Evolutionary conservation across 208 protist species (phyloP).

Genomic region (Vickermania spadyakhi): DNA sequence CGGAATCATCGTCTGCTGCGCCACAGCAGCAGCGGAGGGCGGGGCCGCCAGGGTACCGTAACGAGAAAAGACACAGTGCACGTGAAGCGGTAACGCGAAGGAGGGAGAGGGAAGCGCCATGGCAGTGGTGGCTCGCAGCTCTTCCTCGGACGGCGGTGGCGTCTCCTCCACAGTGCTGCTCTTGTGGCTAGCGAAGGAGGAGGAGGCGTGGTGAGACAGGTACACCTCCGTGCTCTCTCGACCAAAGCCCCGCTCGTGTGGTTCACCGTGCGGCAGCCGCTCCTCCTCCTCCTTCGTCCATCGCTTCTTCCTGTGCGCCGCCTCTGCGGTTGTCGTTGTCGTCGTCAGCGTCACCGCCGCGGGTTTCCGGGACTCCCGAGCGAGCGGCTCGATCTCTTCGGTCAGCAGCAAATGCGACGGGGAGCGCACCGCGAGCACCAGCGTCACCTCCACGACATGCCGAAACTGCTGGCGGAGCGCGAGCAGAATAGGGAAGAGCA

Average conservation of each 20-base stretch:
- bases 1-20: background rate
- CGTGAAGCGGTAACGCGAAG: slow-evolving; percentile 4
- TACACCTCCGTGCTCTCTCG: too few relatives aligned
- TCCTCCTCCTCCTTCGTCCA: background rate
- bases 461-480: slow-evolving; percentile 20
- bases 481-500: slow-evolving; percentile 45
- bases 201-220: too few relatives aligned
- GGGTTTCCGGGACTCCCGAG: background rate
- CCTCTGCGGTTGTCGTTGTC: background rate
- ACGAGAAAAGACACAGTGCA: background rate
- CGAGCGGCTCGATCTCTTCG: slow-evolving; percentile 29
- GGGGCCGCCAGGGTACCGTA: slow-evolving; percentile 1
- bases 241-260: too few relatives aligned
- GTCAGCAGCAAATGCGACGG: slow-evolving; percentile 26
- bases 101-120: too few relatives aligned
- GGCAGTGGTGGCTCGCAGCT: too few relatives aligned
- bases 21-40: background rate
- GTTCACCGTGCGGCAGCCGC: background rate
- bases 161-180: too few relatives aligned
- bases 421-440: slow-evolving; percentile 34
- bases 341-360: background rate
- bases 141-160: too few relatives aligned
- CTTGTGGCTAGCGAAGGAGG: too few relatives aligned
- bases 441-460: slow-evolving; percentile 31
- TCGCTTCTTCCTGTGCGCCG: background rate